These are phyloP conservation scores for Coemansia sp. DNA, from an alignment of 192 early-diverging fungal species.

Conservation along the genomic window DNA sequence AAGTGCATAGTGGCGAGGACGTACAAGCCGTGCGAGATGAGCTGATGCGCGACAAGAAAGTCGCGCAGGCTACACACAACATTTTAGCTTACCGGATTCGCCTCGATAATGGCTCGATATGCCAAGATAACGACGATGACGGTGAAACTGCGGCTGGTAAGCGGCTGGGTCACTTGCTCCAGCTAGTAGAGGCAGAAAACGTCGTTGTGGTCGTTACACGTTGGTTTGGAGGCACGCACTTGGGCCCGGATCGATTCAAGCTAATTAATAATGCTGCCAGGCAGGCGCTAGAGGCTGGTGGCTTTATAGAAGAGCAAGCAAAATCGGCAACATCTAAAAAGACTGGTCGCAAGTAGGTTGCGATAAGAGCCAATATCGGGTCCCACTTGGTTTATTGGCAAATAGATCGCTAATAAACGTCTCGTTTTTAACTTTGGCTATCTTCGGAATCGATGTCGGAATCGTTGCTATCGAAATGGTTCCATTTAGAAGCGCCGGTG, in stretches of 20 bases:
- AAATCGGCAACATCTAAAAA: constrained; percentile 21
- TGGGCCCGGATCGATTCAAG: constrained; percentile 88
- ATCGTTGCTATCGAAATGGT: constrained; percentile 6
- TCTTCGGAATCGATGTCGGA: constrained; percentile 9
- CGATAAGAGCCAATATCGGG: background rate
- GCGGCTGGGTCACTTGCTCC: constrained; percentile 79
- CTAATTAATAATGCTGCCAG: constrained; percentile 87
- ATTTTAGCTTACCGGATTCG: constrained; percentile 85
- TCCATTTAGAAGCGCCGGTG: constrained; percentile 14
- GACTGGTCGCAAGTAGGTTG: constrained; percentile 9
- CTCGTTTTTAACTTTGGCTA: background rate
- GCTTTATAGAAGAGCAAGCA: constrained; percentile 49
- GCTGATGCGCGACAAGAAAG: constrained; percentile 70
- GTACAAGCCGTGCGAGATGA: constrained; percentile 48
- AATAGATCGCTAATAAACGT: background rate
- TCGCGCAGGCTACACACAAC: constrained; percentile 87
- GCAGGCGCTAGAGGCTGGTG: constrained; percentile 66
- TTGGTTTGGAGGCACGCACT: constrained; percentile 88
- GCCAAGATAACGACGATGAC: constrained; percentile 90
- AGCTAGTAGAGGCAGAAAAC: constrained; percentile 70
- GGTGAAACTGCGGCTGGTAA: constrained; percentile 92
- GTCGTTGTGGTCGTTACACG: constrained; percentile 79
- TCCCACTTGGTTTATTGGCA: background rate
- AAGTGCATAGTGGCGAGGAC: constrained; percentile 60
- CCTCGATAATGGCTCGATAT: constrained; percentile 40